Conservation (phyloP, 169 alveolate genomes). For the Plasmodium berghei region DNA sequence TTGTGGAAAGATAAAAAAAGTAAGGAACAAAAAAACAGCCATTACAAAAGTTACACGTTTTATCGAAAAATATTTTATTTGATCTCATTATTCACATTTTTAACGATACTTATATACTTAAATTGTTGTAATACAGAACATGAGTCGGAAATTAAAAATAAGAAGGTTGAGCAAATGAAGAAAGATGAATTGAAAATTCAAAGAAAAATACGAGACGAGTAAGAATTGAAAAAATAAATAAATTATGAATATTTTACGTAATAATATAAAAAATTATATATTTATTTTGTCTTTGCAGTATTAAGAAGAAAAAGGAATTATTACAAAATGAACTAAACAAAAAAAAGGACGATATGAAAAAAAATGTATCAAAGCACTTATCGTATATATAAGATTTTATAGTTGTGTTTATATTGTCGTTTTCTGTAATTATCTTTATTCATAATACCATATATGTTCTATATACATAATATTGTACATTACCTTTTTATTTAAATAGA, state of each 20-base stretch:
- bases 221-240: slow-evolving; percentile 2
- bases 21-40: background rate
- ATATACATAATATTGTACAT: too few species aligned
- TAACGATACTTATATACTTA: background rate
- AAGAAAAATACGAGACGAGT: slow-evolving; percentile 62
- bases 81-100: background rate
- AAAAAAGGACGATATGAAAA: slow-evolving; percentile 66
- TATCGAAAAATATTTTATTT: background rate
- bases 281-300: slow-evolving; percentile 4
- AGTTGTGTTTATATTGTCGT: background rate
- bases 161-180: slow-evolving; percentile 34
- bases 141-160: slow-evolving; percentile 42
- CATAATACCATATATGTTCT: too few species aligned
- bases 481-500: slow-evolving; percentile 1
- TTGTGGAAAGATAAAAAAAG: slow-evolving; percentile 61
- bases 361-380: slow-evolving; percentile 21
- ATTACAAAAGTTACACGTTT: background rate
- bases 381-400: background rate
- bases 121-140: slow-evolving; percentile 27
- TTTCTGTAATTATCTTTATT: background rate
- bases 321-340: slow-evolving; percentile 54
- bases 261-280: too few species aligned
- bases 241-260: background rate
- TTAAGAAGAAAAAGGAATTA: slow-evolving; percentile 46
- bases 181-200: slow-evolving; percentile 60